Percentiles rank a stretch among this genome's conserved stretches.
Conservation (phyloP, 805 yeast species). For the Saturnispora halmiae region DNA sequence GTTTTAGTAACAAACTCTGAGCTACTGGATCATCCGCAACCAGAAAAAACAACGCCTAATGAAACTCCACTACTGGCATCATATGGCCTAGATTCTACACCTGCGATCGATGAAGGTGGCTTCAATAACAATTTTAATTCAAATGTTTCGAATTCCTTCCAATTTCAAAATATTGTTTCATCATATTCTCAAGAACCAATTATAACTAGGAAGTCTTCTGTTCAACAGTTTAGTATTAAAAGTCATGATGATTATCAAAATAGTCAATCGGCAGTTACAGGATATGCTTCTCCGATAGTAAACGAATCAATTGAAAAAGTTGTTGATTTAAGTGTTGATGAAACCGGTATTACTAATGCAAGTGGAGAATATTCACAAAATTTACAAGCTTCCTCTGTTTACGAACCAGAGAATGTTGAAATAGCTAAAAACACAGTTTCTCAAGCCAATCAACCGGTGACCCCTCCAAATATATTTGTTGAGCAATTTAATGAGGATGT, state of each 20-base stretch:
- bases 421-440: slow-evolving; percentile 6
- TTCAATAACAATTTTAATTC: neutral
- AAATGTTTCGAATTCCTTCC: neutral
- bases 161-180: too few species aligned
- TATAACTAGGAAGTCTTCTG: too few species aligned
- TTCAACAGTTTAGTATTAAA: slow-evolving; percentile 8
- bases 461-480: neutral
- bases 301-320: slow-evolving; percentile 6
- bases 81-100: slow-evolving; percentile 18
- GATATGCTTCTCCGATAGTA: slow-evolving; percentile 6
- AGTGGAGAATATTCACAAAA: neutral
- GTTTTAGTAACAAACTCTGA: slow-evolving; percentile 4
- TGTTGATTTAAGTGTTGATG: neutral
- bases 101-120: slow-evolving; percentile 1
- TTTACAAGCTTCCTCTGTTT: neutral
- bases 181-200: too few species aligned
- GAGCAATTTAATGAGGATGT: neutral
- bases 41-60: too few species aligned
- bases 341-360: neutral
- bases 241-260: slow-evolving; percentile 10
- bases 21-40: too few species aligned
- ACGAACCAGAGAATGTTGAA: neutral
- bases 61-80: slow-evolving; percentile 17
- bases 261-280: slow-evolving; percentile 13
- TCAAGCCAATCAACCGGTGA: neutral